Conservation (phyloP, 257 asterid genomes). For the Fraxinus excelsior region DNA sequence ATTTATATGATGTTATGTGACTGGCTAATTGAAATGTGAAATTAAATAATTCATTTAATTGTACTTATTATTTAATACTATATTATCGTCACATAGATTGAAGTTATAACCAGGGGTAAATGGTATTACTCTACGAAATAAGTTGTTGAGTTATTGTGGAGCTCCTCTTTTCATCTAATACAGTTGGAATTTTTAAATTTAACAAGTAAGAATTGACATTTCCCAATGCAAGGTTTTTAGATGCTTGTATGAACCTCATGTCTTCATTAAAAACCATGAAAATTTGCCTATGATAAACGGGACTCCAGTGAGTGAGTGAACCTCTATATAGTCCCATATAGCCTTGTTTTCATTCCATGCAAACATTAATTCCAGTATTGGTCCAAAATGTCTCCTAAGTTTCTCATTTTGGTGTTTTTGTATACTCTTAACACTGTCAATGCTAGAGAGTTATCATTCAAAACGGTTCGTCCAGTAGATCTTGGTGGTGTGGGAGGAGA, state of each 20-base stretch:
- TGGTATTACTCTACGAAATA: no score
- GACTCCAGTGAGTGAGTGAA: not conserved
- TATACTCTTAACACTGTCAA: slow-evolving; percentile 6
- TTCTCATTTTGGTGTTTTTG: slow-evolving; percentile 15
- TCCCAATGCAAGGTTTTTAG: slow-evolving; percentile 28
- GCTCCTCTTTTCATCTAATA: slow-evolving; percentile 15
- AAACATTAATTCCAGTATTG: not conserved
- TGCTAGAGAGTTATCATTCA: slow-evolving; percentile 23
- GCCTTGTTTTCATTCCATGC: not conserved
- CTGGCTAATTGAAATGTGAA: no score
- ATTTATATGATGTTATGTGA: no score
- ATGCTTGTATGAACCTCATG: slow-evolving; percentile 20
- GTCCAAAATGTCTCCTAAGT: slow-evolving; percentile 20
- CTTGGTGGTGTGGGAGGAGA: not conserved
- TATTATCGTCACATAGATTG: no score
- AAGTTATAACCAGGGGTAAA: no score
- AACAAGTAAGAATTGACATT: slow-evolving; percentile 6
- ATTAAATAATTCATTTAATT: no score
- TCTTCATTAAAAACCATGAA: slow-evolving; percentile 2
- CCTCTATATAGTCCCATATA: not conserved
- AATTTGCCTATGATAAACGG: not conserved
- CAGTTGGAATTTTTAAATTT: not conserved
- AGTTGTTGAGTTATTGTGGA: not conserved
- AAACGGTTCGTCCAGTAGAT: not conserved
- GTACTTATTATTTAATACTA: no score